Evolutionary conservation across 768 basidiomycete species (phyloP), one percentile per base, ranked within the genome.

Genomic region (Mycena albidolilacea): DNA sequence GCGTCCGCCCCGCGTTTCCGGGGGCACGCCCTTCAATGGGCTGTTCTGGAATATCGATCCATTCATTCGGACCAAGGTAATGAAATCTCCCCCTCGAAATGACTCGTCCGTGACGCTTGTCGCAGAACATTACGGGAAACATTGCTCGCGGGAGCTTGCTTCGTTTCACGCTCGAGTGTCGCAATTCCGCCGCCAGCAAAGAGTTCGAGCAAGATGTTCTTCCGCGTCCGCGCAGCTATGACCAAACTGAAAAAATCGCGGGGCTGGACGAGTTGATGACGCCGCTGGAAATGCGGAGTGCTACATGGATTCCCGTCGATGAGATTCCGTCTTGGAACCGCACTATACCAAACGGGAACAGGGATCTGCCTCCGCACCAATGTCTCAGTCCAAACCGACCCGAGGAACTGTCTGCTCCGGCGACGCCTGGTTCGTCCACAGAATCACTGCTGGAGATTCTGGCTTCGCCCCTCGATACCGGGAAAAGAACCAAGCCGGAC

Each of bases 51-150:
- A 86, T 52, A 78, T 79, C 35, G 86, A 87, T 75, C 87, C 87
- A 0, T 87, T 87, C 76, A 80, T 86, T 59, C 77, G 70, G 21
- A 77, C 70, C 43, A 86, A 84, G 82, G 86, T 85, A 60, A 48
- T 71, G 8, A 44, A 46, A 21, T n/a, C 58, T 19, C 15, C 14
- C 6, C 15, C 30, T 57, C 15, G 30, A 19, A 1, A 21, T 17
- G 17, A n/a, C 21, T 54, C 15, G 10, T 61, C 58, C 10, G 11
- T 57, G 15, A 67, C 41, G 12, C n/a, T 43, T 11, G 55, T 15
- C 17, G 37, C 52, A 79, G 78, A 79, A 79, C 43, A 37, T 79
- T 7, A 73, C 78, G 8, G 41, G 7, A 23, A 67, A 55, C 43
- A 59, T 79, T 30, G 23, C 41, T 19, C 19, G 30, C 9, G 15